Base-by-base conservation (phyloP, 441 rosid genomes). In the Macaranga tanarius region DNA sequence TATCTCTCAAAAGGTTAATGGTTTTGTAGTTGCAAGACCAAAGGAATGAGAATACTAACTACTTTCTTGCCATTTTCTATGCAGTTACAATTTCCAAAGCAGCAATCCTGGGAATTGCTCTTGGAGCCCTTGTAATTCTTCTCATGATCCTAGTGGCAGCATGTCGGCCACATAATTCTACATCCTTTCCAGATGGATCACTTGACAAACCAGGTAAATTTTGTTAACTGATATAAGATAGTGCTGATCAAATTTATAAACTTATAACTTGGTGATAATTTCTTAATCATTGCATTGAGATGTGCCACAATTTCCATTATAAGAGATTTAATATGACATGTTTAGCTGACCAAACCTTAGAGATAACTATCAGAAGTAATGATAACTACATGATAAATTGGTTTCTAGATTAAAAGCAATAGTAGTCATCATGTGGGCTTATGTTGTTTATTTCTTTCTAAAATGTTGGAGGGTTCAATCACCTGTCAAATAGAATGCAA, bases 21-120 rank as follows among this genome's bases (percentile, higher is more conserved):
- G 59, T 22, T 22, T 60, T 66, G 59, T 8, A 25, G 13, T 47
- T 62, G 58, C 20, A 10, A 6, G 15, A 17, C 26, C 2, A 0
- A 10, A 52, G 70, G 20, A 63, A 45, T 10, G 38, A 16, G 13
- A 25, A 38, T 47, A 34, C 19, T 65, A 58, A 44, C 22, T 34
- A 22, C 25, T 25, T 10, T 48, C 34, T 62, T 69, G 25, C 3
- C 51, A 48, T 76, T 71, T 20, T 76, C n/a, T 20, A 44, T 74
- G 83, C 89, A 93, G 98, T 84, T 69, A 75, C 89, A 48, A 89
- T 96, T 70, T 87, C 99, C n/a, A 93, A 92, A 88, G 97, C 95
- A 23, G 96, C 97, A 51, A 96, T 93, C 73, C 86, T 90, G 10
- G 99, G 99, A 45, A 93, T 95, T 59, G 91, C 96, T 10, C 85